Base-by-base conservation (phyloP, 306 rosid species). In the Echinosophora koreensis region DNA sequence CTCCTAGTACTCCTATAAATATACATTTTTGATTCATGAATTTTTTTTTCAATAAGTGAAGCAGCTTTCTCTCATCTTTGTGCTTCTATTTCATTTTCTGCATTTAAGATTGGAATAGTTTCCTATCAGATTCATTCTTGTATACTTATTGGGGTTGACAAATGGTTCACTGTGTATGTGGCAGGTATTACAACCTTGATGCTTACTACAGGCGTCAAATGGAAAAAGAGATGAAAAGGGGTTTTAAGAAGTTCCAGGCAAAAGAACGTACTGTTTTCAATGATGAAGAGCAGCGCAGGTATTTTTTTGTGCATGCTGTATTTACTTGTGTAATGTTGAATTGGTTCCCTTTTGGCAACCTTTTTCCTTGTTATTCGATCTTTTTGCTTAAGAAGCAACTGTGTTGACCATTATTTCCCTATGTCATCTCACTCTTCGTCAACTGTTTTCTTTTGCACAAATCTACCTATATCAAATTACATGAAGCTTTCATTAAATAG, bases 261-360 rank as follows among this genome's bases (percentile, higher is more conserved):
- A 77, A 65, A 66, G 99, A 95, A 63, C 96, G 97, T 32, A 90
- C 89, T 75, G 87, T 90, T 47, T 95, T 95, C 88, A 87, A 92
- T 79, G 99, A 95, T 81, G 99, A 95, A 81, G 99, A 95, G 81
- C 89, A 85, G 57, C 89, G 97, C 64, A 84, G 97, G 99, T 92
- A 89, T 74, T 71, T 73, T 80, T 67, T 54, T 49, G 72, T 49
- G 12, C 62, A 52, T 12, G 15, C 74, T 80, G 69, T 18, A 34
- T 81, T 73, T 42, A 42, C 37, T 71, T 14, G 8, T 46, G 69
- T 66, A 58, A 28, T 71, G 34, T 8, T 65, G 60, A 70, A 56
- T 56, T 28, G 64, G 67, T 63, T 46, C 49, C 47, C 8, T 60
- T 59, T n/a, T 38, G 17, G 50, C 35, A 17, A 9, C 47, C 52